Conservation (phyloP, 2,329 filamentous ascomycete species). For the Pestalotiopsis sp. region DNA sequence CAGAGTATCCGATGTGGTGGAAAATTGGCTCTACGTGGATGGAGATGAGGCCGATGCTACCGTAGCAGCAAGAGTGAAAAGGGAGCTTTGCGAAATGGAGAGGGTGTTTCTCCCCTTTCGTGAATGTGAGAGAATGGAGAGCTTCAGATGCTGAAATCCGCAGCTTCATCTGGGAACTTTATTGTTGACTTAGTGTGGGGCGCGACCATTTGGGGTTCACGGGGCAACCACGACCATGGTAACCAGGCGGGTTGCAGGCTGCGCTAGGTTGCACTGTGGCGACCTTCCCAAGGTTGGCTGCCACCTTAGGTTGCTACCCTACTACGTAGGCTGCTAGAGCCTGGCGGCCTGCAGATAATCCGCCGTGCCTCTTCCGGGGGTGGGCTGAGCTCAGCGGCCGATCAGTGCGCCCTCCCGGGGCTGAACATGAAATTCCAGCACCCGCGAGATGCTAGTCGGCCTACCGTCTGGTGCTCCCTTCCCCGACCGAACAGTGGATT, state of each 20-base stretch:
- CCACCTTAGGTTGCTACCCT: too few species aligned
- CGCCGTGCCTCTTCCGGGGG: not conserved
- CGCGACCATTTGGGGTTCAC: constrained; percentile 17
- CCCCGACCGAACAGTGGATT: not conserved
- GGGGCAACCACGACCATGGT: constrained; percentile 23
- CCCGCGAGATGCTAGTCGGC: not conserved
- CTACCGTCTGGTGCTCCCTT: not conserved
- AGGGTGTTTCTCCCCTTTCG: not conserved
- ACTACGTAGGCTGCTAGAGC: too few species aligned
- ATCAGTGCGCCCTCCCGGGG: not conserved
- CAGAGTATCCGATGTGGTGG: constrained; percentile 45
- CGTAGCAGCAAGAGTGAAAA: constrained; percentile 12
- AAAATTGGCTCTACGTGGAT: constrained; percentile 37
- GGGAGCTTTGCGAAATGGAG: constrained; percentile 16
- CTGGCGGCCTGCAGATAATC: not conserved
- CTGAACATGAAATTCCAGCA: not conserved
- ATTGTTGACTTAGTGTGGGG: constrained; percentile 14
- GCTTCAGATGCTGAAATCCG: not conserved
- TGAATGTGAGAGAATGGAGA: constrained; percentile 3
- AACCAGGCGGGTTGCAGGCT: not conserved
- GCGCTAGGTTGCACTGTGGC: too few species aligned
- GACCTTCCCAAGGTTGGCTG: too few species aligned
- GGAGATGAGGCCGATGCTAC: not conserved
- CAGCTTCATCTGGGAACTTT: not conserved
- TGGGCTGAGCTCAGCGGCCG: not conserved